A percentile compares a stretch with the other conserved stretches of the same genome.
These are phyloP conservation scores for Silybum marianum DNA, from an alignment of 129 eudicot species.

Conservation along the genomic window DNA sequence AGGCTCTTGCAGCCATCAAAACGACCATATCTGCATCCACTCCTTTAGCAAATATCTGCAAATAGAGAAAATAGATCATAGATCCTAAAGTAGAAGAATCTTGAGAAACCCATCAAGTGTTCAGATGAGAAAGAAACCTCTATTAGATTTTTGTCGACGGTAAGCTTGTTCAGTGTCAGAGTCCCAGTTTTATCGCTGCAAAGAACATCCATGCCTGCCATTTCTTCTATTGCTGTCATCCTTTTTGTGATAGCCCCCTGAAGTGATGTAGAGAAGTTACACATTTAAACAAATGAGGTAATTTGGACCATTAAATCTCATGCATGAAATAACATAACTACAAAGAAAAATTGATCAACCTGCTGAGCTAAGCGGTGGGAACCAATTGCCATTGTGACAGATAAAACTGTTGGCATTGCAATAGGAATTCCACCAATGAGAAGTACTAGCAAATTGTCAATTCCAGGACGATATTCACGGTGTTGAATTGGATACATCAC, in stretches of 20 bases:
- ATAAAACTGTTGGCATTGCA: constrained; percentile 78
- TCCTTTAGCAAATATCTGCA: constrained; percentile 67
- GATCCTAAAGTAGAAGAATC: neutral
- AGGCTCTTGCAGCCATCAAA: constrained; percentile 87
- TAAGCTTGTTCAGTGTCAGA: constrained; percentile 68
- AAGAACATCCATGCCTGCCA: constrained; percentile 95
- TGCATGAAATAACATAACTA: constrained; percentile 14
- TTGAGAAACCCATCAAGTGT: neutral
- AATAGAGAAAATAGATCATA: constrained; percentile 4
- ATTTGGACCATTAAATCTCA: constrained; percentile 14
- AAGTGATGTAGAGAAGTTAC: constrained; percentile 13
- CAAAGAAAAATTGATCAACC: constrained; percentile 34
- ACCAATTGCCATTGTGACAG: constrained; percentile 86
- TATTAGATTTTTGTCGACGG: constrained; percentile 69
- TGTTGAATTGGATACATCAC: constrained; percentile 80
- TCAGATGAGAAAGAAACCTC: constrained; percentile 52
- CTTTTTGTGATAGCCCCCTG: constrained; percentile 93
- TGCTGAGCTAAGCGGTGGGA: constrained; percentile 85
- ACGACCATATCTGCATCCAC: constrained; percentile 72
- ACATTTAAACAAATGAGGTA: neutral
- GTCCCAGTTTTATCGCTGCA: constrained; percentile 94
- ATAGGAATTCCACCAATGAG: constrained; percentile 89
- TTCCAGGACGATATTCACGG: constrained; percentile 73
- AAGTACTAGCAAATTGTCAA: constrained; percentile 73
- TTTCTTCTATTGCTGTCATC: constrained; percentile 92